Percentiles rank a stretch among this genome's conserved stretches.
phyloP scores from a whole-genome alignment of 176 grass and related monocot species.

The Carex kokanica region DNA sequence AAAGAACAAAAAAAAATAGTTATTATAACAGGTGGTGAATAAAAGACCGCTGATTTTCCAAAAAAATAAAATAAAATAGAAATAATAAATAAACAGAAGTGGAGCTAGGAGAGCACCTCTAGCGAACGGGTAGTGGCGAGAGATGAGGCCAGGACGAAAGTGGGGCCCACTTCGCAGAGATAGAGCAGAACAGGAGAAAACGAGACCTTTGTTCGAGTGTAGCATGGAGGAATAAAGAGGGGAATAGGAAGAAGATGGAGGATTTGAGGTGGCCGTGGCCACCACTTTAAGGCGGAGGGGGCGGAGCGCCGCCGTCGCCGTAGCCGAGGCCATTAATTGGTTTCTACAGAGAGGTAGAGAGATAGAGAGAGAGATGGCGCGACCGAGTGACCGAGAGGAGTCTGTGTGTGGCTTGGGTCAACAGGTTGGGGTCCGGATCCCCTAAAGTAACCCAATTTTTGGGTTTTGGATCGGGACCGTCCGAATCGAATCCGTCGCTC shows the following conservation, averaged over 20 bases:
- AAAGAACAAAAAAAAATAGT: not conserved
- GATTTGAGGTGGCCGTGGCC: not conserved
- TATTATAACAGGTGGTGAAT: not conserved
- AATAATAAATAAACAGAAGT: constrained; percentile 4
- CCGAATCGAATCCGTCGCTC: no score
- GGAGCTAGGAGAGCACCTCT: constrained; percentile 12
- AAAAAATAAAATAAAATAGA: not conserved
- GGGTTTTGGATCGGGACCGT: no score
- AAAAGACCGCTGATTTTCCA: not conserved
- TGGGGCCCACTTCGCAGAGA: not conserved
- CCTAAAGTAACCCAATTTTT: no score
- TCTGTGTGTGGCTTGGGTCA: not conserved
- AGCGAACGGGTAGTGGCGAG: not conserved
- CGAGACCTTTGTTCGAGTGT: not conserved
- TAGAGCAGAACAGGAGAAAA: not conserved
- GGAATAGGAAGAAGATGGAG: constrained; percentile 6
- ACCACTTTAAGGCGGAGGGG: constrained; percentile 4
- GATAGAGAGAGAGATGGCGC: not conserved
- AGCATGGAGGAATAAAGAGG: not conserved
- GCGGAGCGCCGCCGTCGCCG: constrained; percentile 17
- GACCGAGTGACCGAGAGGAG: not conserved
- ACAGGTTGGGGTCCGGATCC: not conserved
- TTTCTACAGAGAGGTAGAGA: not conserved
- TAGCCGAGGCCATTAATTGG: constrained; percentile 7
- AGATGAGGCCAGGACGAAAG: not conserved